Conservation (phyloP, 257 asterid species). For the Plantago elongata region DNA sequence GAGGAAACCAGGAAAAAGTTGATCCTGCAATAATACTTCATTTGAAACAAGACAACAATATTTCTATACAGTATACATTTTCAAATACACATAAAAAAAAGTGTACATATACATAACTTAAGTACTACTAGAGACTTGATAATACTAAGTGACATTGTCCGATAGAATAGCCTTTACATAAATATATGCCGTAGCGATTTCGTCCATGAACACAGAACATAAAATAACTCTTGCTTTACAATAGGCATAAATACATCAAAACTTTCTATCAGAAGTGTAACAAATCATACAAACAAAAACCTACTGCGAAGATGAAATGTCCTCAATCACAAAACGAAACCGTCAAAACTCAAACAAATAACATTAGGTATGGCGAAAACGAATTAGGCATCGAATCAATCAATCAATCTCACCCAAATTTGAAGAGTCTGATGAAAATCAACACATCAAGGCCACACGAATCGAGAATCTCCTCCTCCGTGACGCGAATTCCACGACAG, state of each 20-base stretch:
- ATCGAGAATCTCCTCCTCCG: constrained; percentile 74
- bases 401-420: constrained; percentile 54
- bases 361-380: no score
- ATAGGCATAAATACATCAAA: not conserved
- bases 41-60: constrained; percentile 15
- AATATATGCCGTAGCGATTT: no score
- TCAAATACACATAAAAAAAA: not conserved
- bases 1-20: constrained; percentile 70
- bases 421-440: constrained; percentile 63
- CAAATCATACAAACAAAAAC: not conserved
- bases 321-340: not conserved
- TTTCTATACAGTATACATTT: not conserved
- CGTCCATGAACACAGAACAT: no score
- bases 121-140: no score
- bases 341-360: no score
- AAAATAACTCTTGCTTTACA: no score
- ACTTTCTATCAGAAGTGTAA: not conserved
- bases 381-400: no score
- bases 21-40: constrained; percentile 56
- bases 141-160: no score
- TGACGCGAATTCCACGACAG: constrained; percentile 41
- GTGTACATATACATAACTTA: no score
- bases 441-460: constrained; percentile 74
- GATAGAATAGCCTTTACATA: no score
- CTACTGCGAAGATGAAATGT: not conserved